Conservation (phyloP, 1,284 basidiomycete species). For the Pseudozyma hubeiensis region DNA sequence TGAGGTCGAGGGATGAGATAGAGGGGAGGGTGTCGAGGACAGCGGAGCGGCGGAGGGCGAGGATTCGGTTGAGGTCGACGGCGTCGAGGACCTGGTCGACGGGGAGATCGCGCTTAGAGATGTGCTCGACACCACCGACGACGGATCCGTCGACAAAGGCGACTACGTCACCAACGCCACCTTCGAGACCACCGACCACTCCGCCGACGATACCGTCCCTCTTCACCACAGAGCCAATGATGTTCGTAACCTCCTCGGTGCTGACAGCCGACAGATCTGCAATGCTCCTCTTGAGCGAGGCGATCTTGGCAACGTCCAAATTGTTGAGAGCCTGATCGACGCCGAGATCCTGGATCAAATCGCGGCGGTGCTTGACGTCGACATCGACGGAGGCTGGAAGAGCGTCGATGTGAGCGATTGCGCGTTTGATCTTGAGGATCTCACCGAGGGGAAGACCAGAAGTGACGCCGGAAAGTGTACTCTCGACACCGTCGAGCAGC, state of each 20-base stretch:
- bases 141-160: neutral
- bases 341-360: neutral
- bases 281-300: slow-evolving; percentile 13
- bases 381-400: slow-evolving; percentile 16
- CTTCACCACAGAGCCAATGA: slow-evolving; percentile 13
- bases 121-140: neutral
- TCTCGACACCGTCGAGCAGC: slow-evolving; percentile 9
- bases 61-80: slow-evolving; percentile 11
- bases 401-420: slow-evolving; percentile 25
- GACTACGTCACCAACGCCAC: neutral
- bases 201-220: neutral
- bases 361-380: slow-evolving; percentile 3
- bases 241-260: slow-evolving; percentile 3
- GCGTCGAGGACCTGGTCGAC: slow-evolving; percentile 3
- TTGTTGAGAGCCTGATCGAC: neutral
- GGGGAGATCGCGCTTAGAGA: slow-evolving; percentile 6
- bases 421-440: slow-evolving; percentile 15
- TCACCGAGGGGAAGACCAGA: slow-evolving; percentile 1
- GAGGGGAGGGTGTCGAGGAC: slow-evolving; percentile 13
- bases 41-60: slow-evolving; percentile 6
- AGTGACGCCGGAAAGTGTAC: slow-evolving; percentile 5
- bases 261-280: slow-evolving; percentile 14
- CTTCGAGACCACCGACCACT: neutral
- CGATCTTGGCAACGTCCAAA: slow-evolving; percentile 11
- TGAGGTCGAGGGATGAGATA: slow-evolving; percentile 7